These are phyloP conservation scores for Ceratocystis destructans DNA, from an alignment of 2,329 filamentous ascomycete genomes.

Conservation along the genomic window DNA sequence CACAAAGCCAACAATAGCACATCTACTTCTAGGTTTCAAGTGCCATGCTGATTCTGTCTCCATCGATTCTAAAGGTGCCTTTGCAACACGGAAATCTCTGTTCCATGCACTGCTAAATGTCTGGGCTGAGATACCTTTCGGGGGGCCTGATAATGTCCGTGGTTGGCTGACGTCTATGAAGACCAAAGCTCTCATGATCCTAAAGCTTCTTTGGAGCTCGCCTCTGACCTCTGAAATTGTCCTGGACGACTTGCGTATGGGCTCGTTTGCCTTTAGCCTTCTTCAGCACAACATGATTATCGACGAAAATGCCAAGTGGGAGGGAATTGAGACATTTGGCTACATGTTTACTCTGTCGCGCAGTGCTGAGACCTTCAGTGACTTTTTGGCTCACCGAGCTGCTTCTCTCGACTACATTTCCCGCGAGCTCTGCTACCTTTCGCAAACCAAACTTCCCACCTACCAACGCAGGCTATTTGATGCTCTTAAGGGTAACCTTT, in stretches of 20 bases:
- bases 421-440: constrained; percentile 67
- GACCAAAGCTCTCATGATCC: constrained; percentile 54
- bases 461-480: constrained; percentile 55
- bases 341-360: constrained; percentile 55
- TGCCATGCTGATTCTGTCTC: constrained; percentile 59
- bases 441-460: constrained; percentile 55
- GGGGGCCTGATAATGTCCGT: constrained; percentile 44
- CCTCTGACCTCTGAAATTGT: constrained; percentile 62
- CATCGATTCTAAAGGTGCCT: constrained; percentile 53
- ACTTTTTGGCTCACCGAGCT: constrained; percentile 66
- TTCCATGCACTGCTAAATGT: constrained; percentile 70
- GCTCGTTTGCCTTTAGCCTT: constrained; percentile 67
- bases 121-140: constrained; percentile 53
- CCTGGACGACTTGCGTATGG: constrained; percentile 64
- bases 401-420: constrained; percentile 73
- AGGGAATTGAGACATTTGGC: constrained; percentile 46
- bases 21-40: constrained; percentile 76
- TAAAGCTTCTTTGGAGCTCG: constrained; percentile 73
- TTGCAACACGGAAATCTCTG: constrained; percentile 58
- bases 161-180: constrained; percentile 58
- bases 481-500: constrained; percentile 64
- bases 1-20: constrained; percentile 72
- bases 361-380: constrained; percentile 54
- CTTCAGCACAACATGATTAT: constrained; percentile 61
- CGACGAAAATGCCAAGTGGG: constrained; percentile 57